Base-by-base conservation (phyloP, 306 rosid species). In the Medicago ruthenica region DNA sequence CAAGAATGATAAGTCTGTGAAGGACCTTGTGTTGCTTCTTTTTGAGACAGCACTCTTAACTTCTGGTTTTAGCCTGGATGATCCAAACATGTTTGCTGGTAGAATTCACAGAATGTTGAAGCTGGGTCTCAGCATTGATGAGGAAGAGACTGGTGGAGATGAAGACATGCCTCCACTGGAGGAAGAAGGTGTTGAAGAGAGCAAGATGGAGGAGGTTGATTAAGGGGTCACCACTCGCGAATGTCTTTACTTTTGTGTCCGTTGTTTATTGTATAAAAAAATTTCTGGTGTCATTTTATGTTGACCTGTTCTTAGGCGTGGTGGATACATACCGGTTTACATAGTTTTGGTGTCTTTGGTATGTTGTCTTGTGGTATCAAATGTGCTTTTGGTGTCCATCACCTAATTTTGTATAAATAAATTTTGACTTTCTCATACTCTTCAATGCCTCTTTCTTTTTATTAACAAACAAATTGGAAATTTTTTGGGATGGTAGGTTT, bases 201-300 rank as follows among this genome's bases (percentile, higher is more conserved):
- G 57, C 21, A 50, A 50, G 57, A 50, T 50, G 57, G 57, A 50
- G 57, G 57, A 50, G 21, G 57, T 50, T 50, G 57, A 50, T 50
- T 50, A 50, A 50, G 6, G 1, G 9, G 10, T 50, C 9, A 27
- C 31, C 31, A 3, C 4, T 27, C 4, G 3, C 31, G 0, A 50
- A 15, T 50, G 18, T n/a, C 21, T 50, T 50, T 50, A n/a, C 4
- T n/a, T 9, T n/a, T n/a, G 57, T 50, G 57, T 50, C 20, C n/a
- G 8, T 6, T n/a, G 55, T 50, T 7, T 50, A n/a, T 8, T 50
- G 55, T 0, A 50, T 6, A 20, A 50, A 15, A n/a, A n/a, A 4
- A 8, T n/a, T n/a, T n/a, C 20, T 50, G 20, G 55, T 50, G 20
- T 50, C 20, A 50, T 50, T n/a, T n/a, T n/a, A n/a, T n/a, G n/a